Base-by-base conservation (phyloP, 164 flowering plant genomes). In the Stephania yunnanensis region DNA sequence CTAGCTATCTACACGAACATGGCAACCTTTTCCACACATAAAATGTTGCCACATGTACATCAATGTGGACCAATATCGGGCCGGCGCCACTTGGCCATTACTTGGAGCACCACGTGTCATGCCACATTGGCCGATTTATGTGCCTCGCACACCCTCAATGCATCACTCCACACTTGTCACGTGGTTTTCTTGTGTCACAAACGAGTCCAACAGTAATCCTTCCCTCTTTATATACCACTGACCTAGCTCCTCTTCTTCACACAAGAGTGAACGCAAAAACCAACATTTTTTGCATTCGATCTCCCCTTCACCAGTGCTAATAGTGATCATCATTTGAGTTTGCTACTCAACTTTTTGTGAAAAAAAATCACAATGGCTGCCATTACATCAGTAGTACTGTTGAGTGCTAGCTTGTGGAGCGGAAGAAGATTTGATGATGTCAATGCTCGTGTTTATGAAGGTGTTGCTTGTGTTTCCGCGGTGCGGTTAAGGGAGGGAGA, bases 101-200 rank as follows among this genome's bases (percentile, higher is more conserved):
- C 73, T 25, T 71, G 73, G 73, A 61, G 17, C 31, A 6, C 65
- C 36, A 7, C 73, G 12, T 52, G 22, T 61, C 44, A 69, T 19
- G 55, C 69, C 79, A 77, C 75, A 13, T 68, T 22, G 58, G 12
- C 46, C 2, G 55, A 36, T 75, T 71, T 46, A 25, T 72, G 55
- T 61, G 72, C 58, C 58, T 55, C 46, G 68, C 79, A 80, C 79
- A 55, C 17, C 66, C 73, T 76, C 71, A 25, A 31, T 5, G 50
- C 75, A 64, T 55, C 64, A 71, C 53, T 76, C 79, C 80, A 80
- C 79, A 74, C 77, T 74, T 68, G 55, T 52, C 79, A 58, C 73
- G 79, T 77, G 79, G 48, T 22, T 68, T 20, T n/a, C 77, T 77
- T 76, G 79, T 55, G 82, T 20, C 70, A 17, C 68, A 64, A 50